Percentiles rank a stretch among this genome's conserved stretches.
Conservation (phyloP, 73 alveolate species). For the Paramecium caudatum region DNA sequence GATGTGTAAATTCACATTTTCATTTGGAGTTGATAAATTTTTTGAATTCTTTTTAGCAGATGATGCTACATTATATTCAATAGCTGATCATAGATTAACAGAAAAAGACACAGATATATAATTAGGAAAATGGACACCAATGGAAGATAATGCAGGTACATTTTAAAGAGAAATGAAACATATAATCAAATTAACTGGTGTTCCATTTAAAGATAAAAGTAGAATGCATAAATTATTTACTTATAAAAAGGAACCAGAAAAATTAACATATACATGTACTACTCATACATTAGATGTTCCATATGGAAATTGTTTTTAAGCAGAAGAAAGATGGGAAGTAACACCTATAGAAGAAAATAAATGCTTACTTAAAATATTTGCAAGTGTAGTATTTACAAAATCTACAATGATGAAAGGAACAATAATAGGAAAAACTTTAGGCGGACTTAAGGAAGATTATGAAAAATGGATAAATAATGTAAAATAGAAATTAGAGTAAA, state of each 20-base stretch:
- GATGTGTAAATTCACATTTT: constrained; percentile 37
- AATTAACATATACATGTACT: neutral
- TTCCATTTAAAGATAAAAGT: constrained; percentile 57
- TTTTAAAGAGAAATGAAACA: constrained; percentile 57
- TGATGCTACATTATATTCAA: constrained; percentile 8
- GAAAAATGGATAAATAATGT: constrained; percentile 63
- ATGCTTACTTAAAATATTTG: constrained; percentile 25
- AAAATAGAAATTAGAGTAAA: neutral
- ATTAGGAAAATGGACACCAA: constrained; percentile 16
- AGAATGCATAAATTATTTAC: constrained; percentile 51
- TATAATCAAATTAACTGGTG: constrained; percentile 13
- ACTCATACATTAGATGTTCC: constrained; percentile 70
- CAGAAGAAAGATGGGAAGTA: constrained; percentile 65
- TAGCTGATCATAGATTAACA: constrained; percentile 17
- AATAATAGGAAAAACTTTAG: neutral
- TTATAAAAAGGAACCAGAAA: constrained; percentile 31
- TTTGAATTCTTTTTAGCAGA: constrained; percentile 49
- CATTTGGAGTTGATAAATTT: constrained; percentile 24
- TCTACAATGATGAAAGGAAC: constrained; percentile 62
- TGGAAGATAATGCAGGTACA: neutral
- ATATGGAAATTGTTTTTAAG: constrained; percentile 40
- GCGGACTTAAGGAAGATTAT: constrained; percentile 57
- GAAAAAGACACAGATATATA: constrained; percentile 43
- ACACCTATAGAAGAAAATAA: constrained; percentile 33
- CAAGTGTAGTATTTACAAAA: constrained; percentile 20